These are phyloP conservation scores for Paecilomyces dactylethromorphus DNA, from an alignment of 2,329 filamentous ascomycete species.

Conservation along the genomic window DNA sequence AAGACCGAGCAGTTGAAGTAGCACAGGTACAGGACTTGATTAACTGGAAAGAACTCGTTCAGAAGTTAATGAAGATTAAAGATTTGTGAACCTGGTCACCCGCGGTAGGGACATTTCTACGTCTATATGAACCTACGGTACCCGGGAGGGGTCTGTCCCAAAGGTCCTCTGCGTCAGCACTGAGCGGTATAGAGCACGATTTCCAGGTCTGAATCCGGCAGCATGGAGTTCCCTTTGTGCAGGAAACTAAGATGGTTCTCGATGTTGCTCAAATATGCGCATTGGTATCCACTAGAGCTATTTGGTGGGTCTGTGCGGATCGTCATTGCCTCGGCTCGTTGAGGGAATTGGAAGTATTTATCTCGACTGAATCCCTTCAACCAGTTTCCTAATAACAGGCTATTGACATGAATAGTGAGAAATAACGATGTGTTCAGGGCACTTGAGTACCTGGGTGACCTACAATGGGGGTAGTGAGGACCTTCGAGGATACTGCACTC, in stretches of 20 bases:
- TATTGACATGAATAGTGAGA: not conserved
- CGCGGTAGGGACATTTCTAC: not conserved
- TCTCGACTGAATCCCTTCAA: not conserved
- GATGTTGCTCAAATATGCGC: constrained; percentile 20
- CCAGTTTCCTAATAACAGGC: no score
- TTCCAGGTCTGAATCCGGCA: not conserved
- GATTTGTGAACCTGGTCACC: not conserved
- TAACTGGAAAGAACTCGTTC: not conserved
- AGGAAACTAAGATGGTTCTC: constrained; percentile 4
- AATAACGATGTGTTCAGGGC: not conserved
- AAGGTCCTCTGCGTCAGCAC: not conserved
- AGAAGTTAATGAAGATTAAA: not conserved
- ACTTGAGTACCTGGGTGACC: not conserved
- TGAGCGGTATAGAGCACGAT: constrained; percentile 20
- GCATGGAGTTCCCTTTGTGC: not conserved
- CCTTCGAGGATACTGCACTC: not conserved
- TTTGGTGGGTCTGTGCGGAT: not conserved
- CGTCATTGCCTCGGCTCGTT: not conserved
- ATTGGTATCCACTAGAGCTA: constrained; percentile 1
- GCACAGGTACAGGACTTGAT: not conserved
- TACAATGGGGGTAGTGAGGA: not conserved
- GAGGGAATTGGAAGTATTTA: not conserved
- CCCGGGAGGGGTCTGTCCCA: not conserved
- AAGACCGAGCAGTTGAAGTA: not conserved
- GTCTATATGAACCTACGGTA: not conserved